Conservation (phyloP, 306 rosid genomes). For the Echinosophora koreensis region DNA sequence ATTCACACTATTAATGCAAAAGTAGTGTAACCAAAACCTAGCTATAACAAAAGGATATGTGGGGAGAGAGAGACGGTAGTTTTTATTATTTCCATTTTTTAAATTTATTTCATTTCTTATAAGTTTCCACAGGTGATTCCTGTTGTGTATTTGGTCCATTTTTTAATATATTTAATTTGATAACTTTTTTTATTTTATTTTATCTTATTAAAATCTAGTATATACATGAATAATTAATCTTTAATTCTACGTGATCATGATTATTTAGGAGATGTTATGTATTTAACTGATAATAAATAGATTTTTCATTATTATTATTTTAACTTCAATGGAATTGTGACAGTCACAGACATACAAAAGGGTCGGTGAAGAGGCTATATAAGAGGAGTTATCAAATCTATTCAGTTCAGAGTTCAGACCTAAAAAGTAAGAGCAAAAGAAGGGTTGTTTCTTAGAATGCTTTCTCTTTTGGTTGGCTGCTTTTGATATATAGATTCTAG, state of each 20-base stretch:
- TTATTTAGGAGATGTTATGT: not conserved
- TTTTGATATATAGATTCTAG: slow-evolving; percentile 33
- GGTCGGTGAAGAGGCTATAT: slow-evolving; percentile 73
- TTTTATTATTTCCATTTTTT: not conserved
- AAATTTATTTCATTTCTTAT: slow-evolving; percentile 50
- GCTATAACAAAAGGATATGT: slow-evolving; percentile 39
- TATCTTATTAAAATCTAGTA: not conserved
- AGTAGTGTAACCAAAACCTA: slow-evolving; percentile 31
- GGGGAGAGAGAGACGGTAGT: slow-evolving; percentile 34
- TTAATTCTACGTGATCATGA: slow-evolving; percentile 2
- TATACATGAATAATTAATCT: not conserved
- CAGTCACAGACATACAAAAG: not conserved
- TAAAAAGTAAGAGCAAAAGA: slow-evolving; percentile 52
- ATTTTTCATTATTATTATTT: not conserved
- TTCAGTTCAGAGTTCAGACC: slow-evolving; percentile 40
- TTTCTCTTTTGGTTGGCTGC: slow-evolving; percentile 48
- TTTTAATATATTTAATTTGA: not conserved
- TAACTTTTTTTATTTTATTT: not conserved
- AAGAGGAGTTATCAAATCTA: slow-evolving; percentile 56
- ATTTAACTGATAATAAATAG: slow-evolving; percentile 3
- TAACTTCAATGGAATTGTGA: slow-evolving; percentile 34
- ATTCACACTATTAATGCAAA: slow-evolving; percentile 48
- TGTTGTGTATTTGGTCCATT: slow-evolving; percentile 52
- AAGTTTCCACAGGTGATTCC: slow-evolving; percentile 66
- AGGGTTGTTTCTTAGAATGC: slow-evolving; percentile 38